Evolutionary conservation across 2,329 filamentous ascomycete genomes (phyloP), one percentile per base, ranked within the genome.

Genomic region (Cryphonectria carpinicola): DNA sequence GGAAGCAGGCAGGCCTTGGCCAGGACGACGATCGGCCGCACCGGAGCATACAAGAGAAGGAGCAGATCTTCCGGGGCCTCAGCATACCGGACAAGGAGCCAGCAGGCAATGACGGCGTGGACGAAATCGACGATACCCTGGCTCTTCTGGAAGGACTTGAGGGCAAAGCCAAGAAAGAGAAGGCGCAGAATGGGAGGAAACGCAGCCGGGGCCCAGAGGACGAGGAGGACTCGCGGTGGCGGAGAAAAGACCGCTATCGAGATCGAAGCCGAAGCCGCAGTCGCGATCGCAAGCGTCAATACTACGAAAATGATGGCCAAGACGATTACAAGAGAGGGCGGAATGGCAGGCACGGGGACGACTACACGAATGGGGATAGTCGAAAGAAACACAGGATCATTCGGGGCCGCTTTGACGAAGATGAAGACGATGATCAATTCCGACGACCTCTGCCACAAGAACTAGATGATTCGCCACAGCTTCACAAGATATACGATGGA

Each of bases 91-190:
- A 99, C 80, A 91, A 90, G 78, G 87, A 90, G 43, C 78, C 78
- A 0, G 75, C 75, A 6, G 74, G 80, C 37, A 78, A 81, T 39
- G 77, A 76, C 6, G 74, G 77, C 67, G 83, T 82, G 1, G 92
- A 93, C 78, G 92, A 89, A 28, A 92, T 98, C 77, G 96, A 98
- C 77, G 95, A 99, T 80, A 97, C 96, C 0, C 89, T 99, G 76
- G 95, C 95, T 0, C 87, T 97, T 76, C 81, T 99, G n/a, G 96
- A 98, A 80, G 92, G 90, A 0, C 82, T 98, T 54, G 94, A 94
- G 73, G 87, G 88, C 10, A 94, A 92, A 76, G 83, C 84, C 65
- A 84, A 69, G 74, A 73, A 28, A 73, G 80, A 72, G 78, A 79
- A 52, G 74, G 77, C 63, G 76, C 78, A 64, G 77, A 78, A 64